Percentiles rank a stretch among this genome's conserved stretches.
phyloP scores from a whole-genome alignment of 2,329 filamentous ascomycete species.

The Elsinoe australis region DNA sequence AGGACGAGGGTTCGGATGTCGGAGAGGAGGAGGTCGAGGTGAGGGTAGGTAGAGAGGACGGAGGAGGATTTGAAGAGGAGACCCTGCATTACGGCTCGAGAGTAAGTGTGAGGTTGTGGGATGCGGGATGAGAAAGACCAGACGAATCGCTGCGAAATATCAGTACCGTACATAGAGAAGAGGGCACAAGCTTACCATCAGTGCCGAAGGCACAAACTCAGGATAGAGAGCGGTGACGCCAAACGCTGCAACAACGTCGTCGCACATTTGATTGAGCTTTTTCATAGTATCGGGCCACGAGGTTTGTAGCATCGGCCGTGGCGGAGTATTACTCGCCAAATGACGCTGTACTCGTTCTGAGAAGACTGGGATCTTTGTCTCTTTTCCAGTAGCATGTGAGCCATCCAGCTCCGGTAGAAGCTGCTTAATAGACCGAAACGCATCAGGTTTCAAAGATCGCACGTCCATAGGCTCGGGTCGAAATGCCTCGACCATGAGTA shows the following conservation, averaged over 20 bases:
- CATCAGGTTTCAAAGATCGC: slow-evolving; percentile 12
- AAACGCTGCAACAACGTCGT: slow-evolving; percentile 57
- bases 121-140: slow-evolving; percentile 67
- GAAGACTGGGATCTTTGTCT: slow-evolving; percentile 65
- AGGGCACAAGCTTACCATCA: slow-evolving; percentile 17
- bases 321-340: slow-evolving; percentile 87
- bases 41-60: slow-evolving; percentile 59
- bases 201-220: slow-evolving; percentile 12
- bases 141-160: slow-evolving; percentile 57
- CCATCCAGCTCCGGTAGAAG: slow-evolving; percentile 21
- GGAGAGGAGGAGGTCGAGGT: slow-evolving; percentile 66
- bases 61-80: slow-evolving; percentile 64
- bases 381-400: slow-evolving; percentile 45
- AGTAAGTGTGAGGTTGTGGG: slow-evolving; percentile 75
- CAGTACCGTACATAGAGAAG: slow-evolving; percentile 15
- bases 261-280: slow-evolving; percentile 62
- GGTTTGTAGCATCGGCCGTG: slow-evolving; percentile 76
- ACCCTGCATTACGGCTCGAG: slow-evolving; percentile 52
- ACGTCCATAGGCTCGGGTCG: slow-evolving; percentile 7
- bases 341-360: slow-evolving; percentile 86
- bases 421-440: slow-evolving; percentile 23
- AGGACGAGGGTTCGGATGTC: slow-evolving; percentile 74
- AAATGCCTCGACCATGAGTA: slow-evolving; percentile 25
- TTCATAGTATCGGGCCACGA: slow-evolving; percentile 63
- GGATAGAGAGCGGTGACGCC: slow-evolving; percentile 16